Evolutionary conservation across 768 basidiomycete genomes (phyloP), one percentile per base, ranked within the genome.

Genomic region (Galerina sulciceps): DNA sequence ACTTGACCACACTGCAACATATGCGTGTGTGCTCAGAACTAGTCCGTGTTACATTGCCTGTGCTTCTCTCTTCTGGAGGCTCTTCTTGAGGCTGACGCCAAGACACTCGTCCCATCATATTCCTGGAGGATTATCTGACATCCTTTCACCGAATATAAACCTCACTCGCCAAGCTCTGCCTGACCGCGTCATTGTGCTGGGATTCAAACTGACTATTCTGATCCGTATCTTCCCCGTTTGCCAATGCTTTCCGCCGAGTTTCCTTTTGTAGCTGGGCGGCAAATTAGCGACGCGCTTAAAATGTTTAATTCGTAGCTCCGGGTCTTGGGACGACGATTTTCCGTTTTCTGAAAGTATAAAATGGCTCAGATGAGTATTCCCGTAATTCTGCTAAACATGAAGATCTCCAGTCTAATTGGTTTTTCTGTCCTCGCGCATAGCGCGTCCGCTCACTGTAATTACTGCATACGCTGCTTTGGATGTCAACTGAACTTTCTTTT

Each of bases 401-500:
- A 73, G 62, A 40, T 71, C 37, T 45, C 63, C 23, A 52, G 58
- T 14, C 52, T 71, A 41, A 34, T 70, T 34, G 58, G 60, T 15
- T 50, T 72, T 23, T 62, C 62, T n/a, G 58, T 67, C 17, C 54
- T 67, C 45, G 67, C 67, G 1, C 64, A 71, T 31, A 62, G 62
- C 46, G 65, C 61, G 0, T 72, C 67, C 40, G 72, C 71, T 34
- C 72, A 73, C 46, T 73, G 72, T 71, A 54, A 42, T 59, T 53
- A 14, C 2, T 38, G 26, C 20, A n/a, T 23, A 38, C 36, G 18
- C 11, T 38, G 3, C 23, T 13, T 22, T 44, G 26, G 17, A 34
- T 31, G 26, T 31, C 26, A 31, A 31, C 40, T 63, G 13, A 60
- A 20, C 37, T 50, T 43, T 42, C 18, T 6, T 14, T 35, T 9